Conservation (phyloP, 805 yeast species). For the Candida ficus region DNA sequence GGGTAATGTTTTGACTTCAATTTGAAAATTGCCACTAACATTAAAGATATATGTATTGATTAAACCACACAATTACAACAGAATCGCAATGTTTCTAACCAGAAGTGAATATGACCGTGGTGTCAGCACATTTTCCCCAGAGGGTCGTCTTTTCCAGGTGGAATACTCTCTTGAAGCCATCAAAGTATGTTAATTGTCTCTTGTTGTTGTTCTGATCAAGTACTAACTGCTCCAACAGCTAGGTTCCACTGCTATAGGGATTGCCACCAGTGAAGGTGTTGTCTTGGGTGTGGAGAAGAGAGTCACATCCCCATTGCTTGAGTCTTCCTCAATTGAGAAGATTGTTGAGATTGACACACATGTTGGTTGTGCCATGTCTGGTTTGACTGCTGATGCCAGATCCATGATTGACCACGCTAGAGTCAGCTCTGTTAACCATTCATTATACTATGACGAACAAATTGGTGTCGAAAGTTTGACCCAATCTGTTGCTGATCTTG, state of each 20-base stretch:
- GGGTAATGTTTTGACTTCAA: constrained; percentile 1
- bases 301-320: constrained; percentile 88
- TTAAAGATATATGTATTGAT: too few relatives aligned
- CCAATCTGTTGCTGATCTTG: constrained; percentile 95
- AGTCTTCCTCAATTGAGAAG: constrained; percentile 90
- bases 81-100: constrained; percentile 94
- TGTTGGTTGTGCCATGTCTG: constrained; percentile 98
- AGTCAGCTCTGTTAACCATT: constrained; percentile 81
- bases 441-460: constrained; percentile 85
- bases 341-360: constrained; percentile 92
- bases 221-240: too few relatives aligned
- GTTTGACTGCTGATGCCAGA: constrained; percentile 97
- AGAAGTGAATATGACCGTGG: constrained; percentile 99
- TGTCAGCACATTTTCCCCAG: constrained; percentile 97
- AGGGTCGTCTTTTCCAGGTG: constrained; percentile 96
- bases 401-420: constrained; percentile 99
- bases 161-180: constrained; percentile 97
- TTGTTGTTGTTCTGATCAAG: too few relatives aligned
- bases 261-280: constrained; percentile 92
- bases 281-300: constrained; percentile 95
- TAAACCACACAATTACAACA: constrained; percentile 44
- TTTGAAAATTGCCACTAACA: constrained; percentile 2
- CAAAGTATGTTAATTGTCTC: constrained; percentile 65
- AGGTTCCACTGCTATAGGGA: constrained; percentile 98
- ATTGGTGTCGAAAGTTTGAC: constrained; percentile 91